Conservation (phyloP, 2,329 filamentous ascomycete genomes). For the Microdochium nivale region DNA sequence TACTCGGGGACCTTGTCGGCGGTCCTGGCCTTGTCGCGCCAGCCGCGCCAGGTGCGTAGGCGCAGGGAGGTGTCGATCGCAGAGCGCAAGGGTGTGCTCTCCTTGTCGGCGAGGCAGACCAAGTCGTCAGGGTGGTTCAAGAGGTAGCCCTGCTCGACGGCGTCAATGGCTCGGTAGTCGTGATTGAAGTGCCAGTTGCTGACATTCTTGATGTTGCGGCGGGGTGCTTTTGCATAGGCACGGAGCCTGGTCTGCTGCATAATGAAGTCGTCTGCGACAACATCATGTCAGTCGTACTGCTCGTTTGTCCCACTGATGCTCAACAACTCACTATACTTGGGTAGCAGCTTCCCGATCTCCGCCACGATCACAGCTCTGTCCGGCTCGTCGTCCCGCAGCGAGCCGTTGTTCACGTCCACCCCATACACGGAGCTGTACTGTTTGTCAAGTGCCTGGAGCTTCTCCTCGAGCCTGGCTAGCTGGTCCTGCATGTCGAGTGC, state of each 20-base stretch:
- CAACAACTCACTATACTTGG: conserved; percentile 13
- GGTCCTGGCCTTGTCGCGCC: conserved; percentile 3
- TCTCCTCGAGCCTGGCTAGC: conserved; percentile 18
- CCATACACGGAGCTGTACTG: conserved; percentile 6
- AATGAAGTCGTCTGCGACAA: conserved; percentile 13
- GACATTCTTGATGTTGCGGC: conserved; percentile 14
- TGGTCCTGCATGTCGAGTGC: conserved; percentile 24
- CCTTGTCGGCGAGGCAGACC: conserved; percentile 4
- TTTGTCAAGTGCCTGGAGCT: conserved; percentile 17
- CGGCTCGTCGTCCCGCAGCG: conserved; percentile 12
- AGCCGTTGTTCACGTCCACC: conserved; percentile 16
- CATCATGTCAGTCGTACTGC: background rate
- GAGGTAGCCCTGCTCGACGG: conserved; percentile 7
- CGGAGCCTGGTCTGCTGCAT: conserved; percentile 11
- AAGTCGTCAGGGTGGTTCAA: conserved; percentile 12
- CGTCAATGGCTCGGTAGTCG: conserved; percentile 5
- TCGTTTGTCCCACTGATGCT: background rate
- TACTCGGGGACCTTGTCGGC: background rate
- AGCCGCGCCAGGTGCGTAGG: conserved; percentile 6
- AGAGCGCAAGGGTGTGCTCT: conserved; percentile 7
- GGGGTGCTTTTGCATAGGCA: conserved; percentile 6
- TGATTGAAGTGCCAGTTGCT: conserved; percentile 14
- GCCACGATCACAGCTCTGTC: conserved; percentile 8
- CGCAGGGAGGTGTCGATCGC: conserved; percentile 7
- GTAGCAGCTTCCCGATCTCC: conserved; percentile 8